These are phyloP conservation scores for Penicillium bovifimosum DNA, from an alignment of 495 filamentous ascomycete genomes.

Conservation along the genomic window DNA sequence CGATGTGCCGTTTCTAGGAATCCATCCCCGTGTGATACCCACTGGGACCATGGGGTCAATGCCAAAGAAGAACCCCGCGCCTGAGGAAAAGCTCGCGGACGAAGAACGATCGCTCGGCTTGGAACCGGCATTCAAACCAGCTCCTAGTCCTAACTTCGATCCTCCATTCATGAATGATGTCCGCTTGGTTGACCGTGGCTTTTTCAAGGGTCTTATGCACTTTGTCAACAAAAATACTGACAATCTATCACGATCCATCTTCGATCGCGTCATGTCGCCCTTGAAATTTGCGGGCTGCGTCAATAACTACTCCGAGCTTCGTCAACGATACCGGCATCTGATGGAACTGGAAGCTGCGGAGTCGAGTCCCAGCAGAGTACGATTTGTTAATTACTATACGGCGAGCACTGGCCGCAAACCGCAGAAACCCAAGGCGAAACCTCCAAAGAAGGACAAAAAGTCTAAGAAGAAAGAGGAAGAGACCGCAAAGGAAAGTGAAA, in stretches of 20 bases:
- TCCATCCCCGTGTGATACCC: conserved; percentile 81
- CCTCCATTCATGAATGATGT: conserved; percentile 70
- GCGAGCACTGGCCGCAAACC: conserved; percentile 58
- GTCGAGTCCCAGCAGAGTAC: conserved; percentile 43
- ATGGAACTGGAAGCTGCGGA: conserved; percentile 58
- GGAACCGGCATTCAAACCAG: conserved; percentile 13
- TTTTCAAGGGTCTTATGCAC: conserved; percentile 61
- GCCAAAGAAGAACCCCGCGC: conserved; percentile 39
- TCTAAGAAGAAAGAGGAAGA: conserved; percentile 4
- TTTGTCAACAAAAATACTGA: conserved; percentile 78
- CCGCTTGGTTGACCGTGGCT: conserved; percentile 55
- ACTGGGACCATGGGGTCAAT: conserved; percentile 77
- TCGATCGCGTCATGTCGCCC: conserved; percentile 69
- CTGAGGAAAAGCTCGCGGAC: conserved; percentile 24
- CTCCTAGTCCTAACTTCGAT: conserved; percentile 53
- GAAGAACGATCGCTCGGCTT: conserved; percentile 22
- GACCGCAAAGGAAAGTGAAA: neutral
- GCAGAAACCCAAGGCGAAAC: conserved; percentile 8
- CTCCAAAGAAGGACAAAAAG: neutral
- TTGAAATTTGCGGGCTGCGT: conserved; percentile 77
- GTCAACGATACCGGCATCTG: conserved; percentile 60
- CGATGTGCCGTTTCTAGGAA: conserved; percentile 80
- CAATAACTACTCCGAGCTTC: conserved; percentile 67
- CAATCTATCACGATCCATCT: conserved; percentile 61
- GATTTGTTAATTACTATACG: conserved; percentile 91